These are phyloP conservation scores for Rhizophora apiculata DNA, from an alignment of 345 rosid species.

Conservation along the genomic window DNA sequence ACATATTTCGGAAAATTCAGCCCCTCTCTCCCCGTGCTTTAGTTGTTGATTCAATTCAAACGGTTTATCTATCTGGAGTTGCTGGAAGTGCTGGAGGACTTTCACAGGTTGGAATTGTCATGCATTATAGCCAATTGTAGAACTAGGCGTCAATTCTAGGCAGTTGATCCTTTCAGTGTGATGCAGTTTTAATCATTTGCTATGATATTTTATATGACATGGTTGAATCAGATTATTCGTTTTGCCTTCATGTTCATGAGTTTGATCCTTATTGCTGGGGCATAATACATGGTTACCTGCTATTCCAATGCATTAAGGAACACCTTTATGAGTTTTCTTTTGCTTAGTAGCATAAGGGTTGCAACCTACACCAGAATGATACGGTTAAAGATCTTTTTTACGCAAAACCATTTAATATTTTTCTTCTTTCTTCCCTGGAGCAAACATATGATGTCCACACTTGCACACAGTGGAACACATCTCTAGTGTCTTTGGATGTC, in stretches of 20 bases:
- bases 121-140: background rate
- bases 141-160: background rate
- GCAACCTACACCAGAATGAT: background rate
- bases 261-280: too few species aligned
- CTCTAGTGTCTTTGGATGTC: background rate
- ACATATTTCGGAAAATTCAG: conserved; percentile 61
- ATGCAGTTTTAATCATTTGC: background rate
- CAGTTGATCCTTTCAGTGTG: conserved; percentile 6
- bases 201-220: background rate
- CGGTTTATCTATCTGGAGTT: conserved; percentile 71
- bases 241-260: too few species aligned
- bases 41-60: conserved; percentile 87
- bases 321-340: background rate
- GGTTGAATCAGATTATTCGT: too few species aligned
- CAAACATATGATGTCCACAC: background rate
- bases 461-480: background rate
- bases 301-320: too few species aligned
- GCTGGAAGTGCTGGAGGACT: conserved; percentile 89
- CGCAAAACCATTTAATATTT: background rate
- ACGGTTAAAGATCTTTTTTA: background rate
- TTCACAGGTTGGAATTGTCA: conserved; percentile 52
- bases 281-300: too few species aligned
- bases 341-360: background rate
- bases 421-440: background rate
- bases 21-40: conserved; percentile 66